Conservation (phyloP, 2,329 filamentous ascomycete genomes). For the Colletotrichum kahawae region DNA sequence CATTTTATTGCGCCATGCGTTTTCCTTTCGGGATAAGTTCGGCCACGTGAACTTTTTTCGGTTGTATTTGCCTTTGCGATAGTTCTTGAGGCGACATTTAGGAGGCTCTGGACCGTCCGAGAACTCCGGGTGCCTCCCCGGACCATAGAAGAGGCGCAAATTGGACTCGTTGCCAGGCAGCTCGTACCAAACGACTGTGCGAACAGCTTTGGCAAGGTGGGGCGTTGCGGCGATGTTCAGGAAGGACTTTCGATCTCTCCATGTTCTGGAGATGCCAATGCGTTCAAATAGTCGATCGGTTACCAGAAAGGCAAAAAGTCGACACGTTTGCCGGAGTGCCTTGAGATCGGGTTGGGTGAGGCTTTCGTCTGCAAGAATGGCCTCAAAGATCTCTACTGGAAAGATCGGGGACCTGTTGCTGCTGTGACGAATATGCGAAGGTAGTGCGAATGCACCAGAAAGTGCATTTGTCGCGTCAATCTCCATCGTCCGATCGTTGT, state of each 20-base stretch:
- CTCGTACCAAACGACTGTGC: neutral
- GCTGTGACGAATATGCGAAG: neutral
- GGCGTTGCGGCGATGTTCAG: neutral
- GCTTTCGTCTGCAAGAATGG: neutral
- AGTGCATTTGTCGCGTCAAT: neutral
- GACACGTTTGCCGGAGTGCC: neutral
- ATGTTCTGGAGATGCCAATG: neutral
- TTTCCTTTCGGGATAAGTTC: neutral
- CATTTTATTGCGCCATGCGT: neutral
- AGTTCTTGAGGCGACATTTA: neutral
- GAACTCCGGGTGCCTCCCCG: neutral
- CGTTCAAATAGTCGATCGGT: neutral
- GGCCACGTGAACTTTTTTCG: neutral
- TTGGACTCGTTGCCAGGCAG: neutral
- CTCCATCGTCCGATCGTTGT: neutral
- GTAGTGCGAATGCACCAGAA: neutral
- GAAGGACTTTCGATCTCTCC: neutral
- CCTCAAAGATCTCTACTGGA: neutral
- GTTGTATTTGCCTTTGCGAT: neutral
- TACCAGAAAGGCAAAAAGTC: neutral
- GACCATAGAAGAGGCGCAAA: neutral
- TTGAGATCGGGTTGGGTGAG: accelerated
- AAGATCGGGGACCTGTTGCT: neutral
- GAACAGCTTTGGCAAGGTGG: neutral
- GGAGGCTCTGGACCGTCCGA: neutral